Evolutionary conservation across 1,139 yeast genomes (phyloP), one percentile per base, ranked within the genome.

Genomic region (Debaryomyces udenii): DNA sequence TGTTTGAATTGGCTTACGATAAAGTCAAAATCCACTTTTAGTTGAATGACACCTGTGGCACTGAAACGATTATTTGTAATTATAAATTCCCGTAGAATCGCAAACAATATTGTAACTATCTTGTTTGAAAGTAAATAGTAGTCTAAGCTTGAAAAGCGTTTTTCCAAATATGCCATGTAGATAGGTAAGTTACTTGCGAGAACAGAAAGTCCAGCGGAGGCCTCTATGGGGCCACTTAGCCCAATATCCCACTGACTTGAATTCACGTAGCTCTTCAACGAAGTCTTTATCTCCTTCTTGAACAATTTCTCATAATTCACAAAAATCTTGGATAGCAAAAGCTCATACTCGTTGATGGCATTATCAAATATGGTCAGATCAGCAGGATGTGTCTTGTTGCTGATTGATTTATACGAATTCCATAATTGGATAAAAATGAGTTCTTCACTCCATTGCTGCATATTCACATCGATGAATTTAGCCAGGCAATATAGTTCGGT

Each of bases 401-500:
- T 47, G 2, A 61, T 50, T 9, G 52, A 61, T 34, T 70, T 70
- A 65, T 64, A 75, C 3, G 69, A 61, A 27, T 65, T 59, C 78
- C 86, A 83, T 31, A 86, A 63, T 52, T 83, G 86, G 13, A 85
- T 65, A 55, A 83, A 86, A 9, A 82, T 70, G 34, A 82, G 60
- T 36, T 82, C 83, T 40, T 81, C 79, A 29, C 83, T 78, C 91
- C 93, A 85, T 38, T 66, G 67, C 29, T 73, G 76, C 59, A 87
- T 64, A 9, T 76, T 66, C 29, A 74, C 74, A 11, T 70, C 65
- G 3, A 81, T 68, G 46, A 68, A 83, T 43, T 73, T 72, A 6
- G 79, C 64, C 48, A 88, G 83, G 43, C 91, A 83, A 56, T 76
- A 76, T 17, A 83, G 63, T 42, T 85, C 71, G 35, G 85, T 74